Conservation (phyloP, 2,329 filamentous ascomycete genomes). For the Botryosphaeria agaves region DNA sequence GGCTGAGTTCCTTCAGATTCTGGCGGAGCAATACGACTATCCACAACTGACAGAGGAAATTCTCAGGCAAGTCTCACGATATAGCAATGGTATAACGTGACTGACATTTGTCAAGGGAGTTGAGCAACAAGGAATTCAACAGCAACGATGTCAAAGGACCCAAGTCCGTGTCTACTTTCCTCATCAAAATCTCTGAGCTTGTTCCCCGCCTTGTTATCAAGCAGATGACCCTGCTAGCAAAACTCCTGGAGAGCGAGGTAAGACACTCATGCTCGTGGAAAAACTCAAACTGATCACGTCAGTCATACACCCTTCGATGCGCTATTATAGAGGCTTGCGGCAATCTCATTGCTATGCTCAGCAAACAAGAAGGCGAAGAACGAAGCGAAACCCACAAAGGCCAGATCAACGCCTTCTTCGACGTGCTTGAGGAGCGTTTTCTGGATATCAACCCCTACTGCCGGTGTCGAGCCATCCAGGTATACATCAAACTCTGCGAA, state of each 20-base stretch:
- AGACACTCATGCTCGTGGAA: neutral
- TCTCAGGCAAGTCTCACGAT: conserved; percentile 33
- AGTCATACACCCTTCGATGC: conserved; percentile 85
- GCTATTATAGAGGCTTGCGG: conserved; percentile 94
- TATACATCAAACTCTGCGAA: conserved; percentile 81
- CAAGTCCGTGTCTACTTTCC: conserved; percentile 89
- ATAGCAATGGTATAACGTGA: neutral
- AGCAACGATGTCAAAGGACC: conserved; percentile 89
- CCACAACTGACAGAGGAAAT: conserved; percentile 90
- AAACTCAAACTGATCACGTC: too few relatives aligned
- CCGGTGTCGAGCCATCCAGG: conserved; percentile 78
- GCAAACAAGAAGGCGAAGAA: conserved; percentile 62
- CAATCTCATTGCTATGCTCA: conserved; percentile 82
- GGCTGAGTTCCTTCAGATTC: conserved; percentile 93
- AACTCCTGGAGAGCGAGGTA: conserved; percentile 88
- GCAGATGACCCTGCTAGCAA: conserved; percentile 89
- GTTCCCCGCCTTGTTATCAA: conserved; percentile 86
- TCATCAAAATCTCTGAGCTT: conserved; percentile 83
- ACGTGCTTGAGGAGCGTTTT: conserved; percentile 90
- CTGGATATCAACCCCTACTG: conserved; percentile 95
- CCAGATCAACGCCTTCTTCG: conserved; percentile 92
- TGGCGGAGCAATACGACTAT: conserved; percentile 95
- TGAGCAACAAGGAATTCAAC: conserved; percentile 97
- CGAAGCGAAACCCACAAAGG: conserved; percentile 83
- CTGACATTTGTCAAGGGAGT: conserved; percentile 38